phyloP scores from a whole-genome alignment of 2,329 filamentous ascomycete species.

The Fusarium lateritium region DNA sequence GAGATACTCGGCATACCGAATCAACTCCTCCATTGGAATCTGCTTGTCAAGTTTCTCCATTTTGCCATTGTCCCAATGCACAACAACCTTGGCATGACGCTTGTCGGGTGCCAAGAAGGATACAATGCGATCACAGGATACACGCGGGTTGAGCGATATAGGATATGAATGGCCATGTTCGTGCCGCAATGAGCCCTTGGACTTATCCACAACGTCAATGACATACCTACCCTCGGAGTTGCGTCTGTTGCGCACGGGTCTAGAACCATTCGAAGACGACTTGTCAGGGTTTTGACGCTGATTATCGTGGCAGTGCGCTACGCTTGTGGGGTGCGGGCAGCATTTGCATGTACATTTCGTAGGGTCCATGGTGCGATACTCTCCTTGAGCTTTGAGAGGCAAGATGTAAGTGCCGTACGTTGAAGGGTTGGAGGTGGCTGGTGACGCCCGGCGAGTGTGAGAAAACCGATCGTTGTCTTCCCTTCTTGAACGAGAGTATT shows the following conservation, averaged over 20 bases:
- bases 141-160: slow-evolving; percentile 38
- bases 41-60: slow-evolving; percentile 43
- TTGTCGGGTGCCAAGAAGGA: slow-evolving; percentile 46
- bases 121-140: slow-evolving; percentile 39
- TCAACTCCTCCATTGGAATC: slow-evolving; percentile 45
- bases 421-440: background rate
- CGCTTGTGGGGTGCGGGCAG: slow-evolving; percentile 43
- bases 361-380: slow-evolving; percentile 40
- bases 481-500: slow-evolving; percentile 6
- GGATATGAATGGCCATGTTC: slow-evolving; percentile 38
- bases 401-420: slow-evolving; percentile 46
- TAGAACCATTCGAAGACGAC: slow-evolving; percentile 5
- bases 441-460: slow-evolving; percentile 9
- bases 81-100: slow-evolving; percentile 44
- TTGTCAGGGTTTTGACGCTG: slow-evolving; percentile 8
- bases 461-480: slow-evolving; percentile 11
- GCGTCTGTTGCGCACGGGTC: slow-evolving; percentile 6
- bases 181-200: slow-evolving; percentile 23
- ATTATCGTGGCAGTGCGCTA: slow-evolving; percentile 26
- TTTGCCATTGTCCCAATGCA: slow-evolving; percentile 49
- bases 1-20: slow-evolving; percentile 35
- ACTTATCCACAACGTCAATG: slow-evolving; percentile 45
- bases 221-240: slow-evolving; percentile 21
- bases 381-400: slow-evolving; percentile 32
- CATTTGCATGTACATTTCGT: slow-evolving; percentile 44